Base-by-base conservation (phyloP, 1,139 yeast genomes). In the Hansenula lynferdii region DNA sequence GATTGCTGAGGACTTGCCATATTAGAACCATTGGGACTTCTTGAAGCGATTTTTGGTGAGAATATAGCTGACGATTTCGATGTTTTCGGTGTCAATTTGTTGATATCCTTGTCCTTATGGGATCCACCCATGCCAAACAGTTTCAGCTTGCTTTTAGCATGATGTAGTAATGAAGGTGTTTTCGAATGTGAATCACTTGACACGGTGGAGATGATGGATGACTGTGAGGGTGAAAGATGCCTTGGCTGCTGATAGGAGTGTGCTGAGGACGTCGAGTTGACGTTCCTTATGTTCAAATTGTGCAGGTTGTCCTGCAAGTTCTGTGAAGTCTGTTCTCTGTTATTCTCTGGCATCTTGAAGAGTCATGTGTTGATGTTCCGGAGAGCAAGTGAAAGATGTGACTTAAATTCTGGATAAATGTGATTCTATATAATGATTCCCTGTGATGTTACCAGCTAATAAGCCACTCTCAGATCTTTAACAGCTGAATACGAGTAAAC, bases 61-160 rank as follows among this genome's bases (percentile, higher is more conserved):
- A 50, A 48, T 3, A 46, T 34, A n/a, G n/a, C n/a, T 10, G 55
- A 50, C 12, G 44, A 39, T 35, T 45, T 48, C 5, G 57, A 53
- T 10, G 53, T 45, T 28, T 51, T 49, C 12, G 57, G 56, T 4
- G 55, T 49, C 18, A 53, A 39, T 31, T 39, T 46, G 10, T 39
- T 44, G 8, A 31, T 9, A 16, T 40, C 39, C 26, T 25, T 36
- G 5, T 40, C 42, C 25, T 18, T 5, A 20, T 10, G 6, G 28
- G 31, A 7, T 31, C 33, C 33, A 22, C 33, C 27, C 28, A 31
- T 16, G 6, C 47, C 49, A 26, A 51, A 42, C 31, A 49, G 9
- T 31, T 31, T 31, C n/a, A 31, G 18, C 23, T 31, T 31, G 10
- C 19, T 14, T n/a, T 31, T 31, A 8, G 34, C 34, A 16, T 9